Evolutionary conservation across 2,329 filamentous ascomycete genomes (phyloP), one percentile per base, ranked within the genome.

Genomic region (Talaromyces sp.): DNA sequence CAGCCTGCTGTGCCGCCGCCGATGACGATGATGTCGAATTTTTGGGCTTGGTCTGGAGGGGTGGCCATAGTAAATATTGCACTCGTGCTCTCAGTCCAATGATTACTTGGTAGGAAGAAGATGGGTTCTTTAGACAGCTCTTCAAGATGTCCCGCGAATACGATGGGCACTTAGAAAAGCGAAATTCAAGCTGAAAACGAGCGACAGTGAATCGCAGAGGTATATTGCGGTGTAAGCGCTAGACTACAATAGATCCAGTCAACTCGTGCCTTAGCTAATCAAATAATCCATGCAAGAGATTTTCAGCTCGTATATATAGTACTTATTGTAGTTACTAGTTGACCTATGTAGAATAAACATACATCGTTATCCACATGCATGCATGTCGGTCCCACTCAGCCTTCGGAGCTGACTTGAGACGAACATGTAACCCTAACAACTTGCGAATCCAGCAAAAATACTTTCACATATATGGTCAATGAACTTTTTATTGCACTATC

Each of bases 1-100:
- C 91, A 95, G 77, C 92, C 91, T 59, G 92, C 91, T 59, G 91
- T 94, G 74, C 91, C 91, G 68, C 91, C 92, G 69, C 91, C 91
- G 59, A 95, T 90, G 71, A 95, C 87, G 77, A 95, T 85, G 27
- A 54, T 54, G 27, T 34, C 51, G 27, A 54, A 54, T n/a, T 11
- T 17, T 53, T 10, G 22, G 43, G 11, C 34, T 47, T 47, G 11
- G 1, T 29, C 5, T 53, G 5, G 13, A n/a, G 6, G 1, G 25
- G 22, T n/a, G 19, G 17, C 5, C 25, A 53, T 51, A 11, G 22
- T 15, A 27, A 6, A 11, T 49, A 27, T 3, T 0, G 3, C 10
- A n/a, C 7, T 45, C 45, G 38, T n/a, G 15, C 13, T 43, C 38
- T n/a, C 17, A n/a, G 1, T 43, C 6, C 7, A 17, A 22, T 11